Evolutionary conservation across 2,329 filamentous ascomycete genomes (phyloP).

Genomic region (Lanzia echinophila): DNA sequence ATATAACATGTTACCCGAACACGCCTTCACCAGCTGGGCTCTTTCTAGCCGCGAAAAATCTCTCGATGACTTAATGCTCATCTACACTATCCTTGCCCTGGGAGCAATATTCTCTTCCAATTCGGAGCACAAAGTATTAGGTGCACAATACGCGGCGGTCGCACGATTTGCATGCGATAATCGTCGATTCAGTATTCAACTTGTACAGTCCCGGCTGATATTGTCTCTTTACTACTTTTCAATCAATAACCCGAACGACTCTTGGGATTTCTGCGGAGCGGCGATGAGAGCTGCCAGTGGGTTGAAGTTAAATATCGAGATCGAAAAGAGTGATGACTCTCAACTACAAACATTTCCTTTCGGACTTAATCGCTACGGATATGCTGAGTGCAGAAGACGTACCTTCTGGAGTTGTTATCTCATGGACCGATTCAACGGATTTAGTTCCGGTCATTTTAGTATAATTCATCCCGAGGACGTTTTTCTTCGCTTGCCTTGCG

Average conservation of each 20-base stretch:
- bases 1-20: slow-evolving; percentile 49
- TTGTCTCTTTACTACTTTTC: slow-evolving; percentile 61
- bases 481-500: slow-evolving; percentile 59
- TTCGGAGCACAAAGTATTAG: slow-evolving; percentile 37
- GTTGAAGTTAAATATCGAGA: slow-evolving; percentile 58
- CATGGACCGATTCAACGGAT: slow-evolving; percentile 59
- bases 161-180: slow-evolving; percentile 51
- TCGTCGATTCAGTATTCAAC: slow-evolving; percentile 50
- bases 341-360: slow-evolving; percentile 42
- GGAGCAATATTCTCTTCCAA: slow-evolving; percentile 48
- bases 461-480: slow-evolving; percentile 58
- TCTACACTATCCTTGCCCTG: slow-evolving; percentile 53
- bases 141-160: slow-evolving; percentile 45
- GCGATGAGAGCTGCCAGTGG: slow-evolving; percentile 54
- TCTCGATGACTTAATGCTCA: slow-evolving; percentile 49
- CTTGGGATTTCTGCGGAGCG: slow-evolving; percentile 57
- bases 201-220: slow-evolving; percentile 62
- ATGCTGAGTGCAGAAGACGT: slow-evolving; percentile 60
- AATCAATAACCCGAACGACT: slow-evolving; percentile 49
- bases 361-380: slow-evolving; percentile 48
- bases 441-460: slow-evolving; percentile 46
- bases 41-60: slow-evolving; percentile 40
- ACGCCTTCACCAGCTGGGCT: slow-evolving; percentile 49
- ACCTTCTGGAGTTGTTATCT: slow-evolving; percentile 68
- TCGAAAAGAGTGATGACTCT: slow-evolving; percentile 40